A percentile compares a stretch with the other conserved stretches of the same genome.
Conservation (phyloP, 257 asterid genomes). For the Ballota nigra region DNA sequence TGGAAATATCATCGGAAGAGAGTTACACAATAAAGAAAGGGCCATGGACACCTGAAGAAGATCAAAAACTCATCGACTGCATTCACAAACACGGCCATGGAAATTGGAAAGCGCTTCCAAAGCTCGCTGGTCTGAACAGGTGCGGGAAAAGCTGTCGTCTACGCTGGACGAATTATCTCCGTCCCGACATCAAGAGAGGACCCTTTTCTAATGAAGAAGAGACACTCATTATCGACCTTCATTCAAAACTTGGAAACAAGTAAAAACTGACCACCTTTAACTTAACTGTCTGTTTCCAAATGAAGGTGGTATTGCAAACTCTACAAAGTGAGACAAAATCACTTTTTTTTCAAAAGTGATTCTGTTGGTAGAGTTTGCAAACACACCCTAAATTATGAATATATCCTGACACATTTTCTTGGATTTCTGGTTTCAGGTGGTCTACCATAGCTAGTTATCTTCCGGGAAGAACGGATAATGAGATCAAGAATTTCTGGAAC, state of each 20-base stretch:
- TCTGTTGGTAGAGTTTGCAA: not conserved
- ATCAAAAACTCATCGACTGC: conserved; percentile 28
- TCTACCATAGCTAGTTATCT: conserved; percentile 36
- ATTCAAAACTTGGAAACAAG: conserved; percentile 41
- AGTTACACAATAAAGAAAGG: conserved; percentile 26
- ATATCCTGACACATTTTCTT: not conserved
- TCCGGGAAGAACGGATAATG: conserved; percentile 42
- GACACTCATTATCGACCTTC: conserved; percentile 32
- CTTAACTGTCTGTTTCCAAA: not conserved
- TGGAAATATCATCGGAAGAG: conserved; percentile 15
- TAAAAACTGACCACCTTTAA: not conserved
- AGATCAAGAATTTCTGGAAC: conserved; percentile 42
- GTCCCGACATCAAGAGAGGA: conserved; percentile 45
- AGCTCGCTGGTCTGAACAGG: conserved; percentile 39
- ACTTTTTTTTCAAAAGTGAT: not conserved
- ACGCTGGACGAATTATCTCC: conserved; percentile 45
- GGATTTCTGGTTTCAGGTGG: conserved; percentile 28
- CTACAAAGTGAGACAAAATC: not conserved
- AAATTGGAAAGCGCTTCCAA: conserved; percentile 36
- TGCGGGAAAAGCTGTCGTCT: conserved; percentile 44
- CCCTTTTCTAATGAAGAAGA: conserved; percentile 33
- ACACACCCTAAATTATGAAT: not conserved
- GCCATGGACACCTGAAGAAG: conserved; percentile 49
- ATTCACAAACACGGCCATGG: conserved; percentile 39
- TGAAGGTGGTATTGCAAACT: not conserved